phyloP scores from a whole-genome alignment of 345 rosid species.

The Euphorbia tirucalli region DNA sequence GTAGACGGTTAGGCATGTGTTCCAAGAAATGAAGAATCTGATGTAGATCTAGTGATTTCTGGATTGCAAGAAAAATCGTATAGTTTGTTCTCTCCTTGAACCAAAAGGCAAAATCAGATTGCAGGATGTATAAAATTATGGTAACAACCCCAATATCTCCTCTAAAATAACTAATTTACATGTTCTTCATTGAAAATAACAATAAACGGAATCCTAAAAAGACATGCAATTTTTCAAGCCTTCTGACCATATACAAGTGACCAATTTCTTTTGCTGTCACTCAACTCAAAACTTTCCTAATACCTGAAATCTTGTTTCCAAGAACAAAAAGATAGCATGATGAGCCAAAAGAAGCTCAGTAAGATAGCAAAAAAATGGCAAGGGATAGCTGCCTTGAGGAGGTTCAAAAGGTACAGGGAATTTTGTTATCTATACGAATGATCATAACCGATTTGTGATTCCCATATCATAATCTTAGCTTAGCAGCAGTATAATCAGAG shows the following conservation, averaged over 20 bases:
- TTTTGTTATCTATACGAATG: conserved; percentile 5
- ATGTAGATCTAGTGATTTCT: no score
- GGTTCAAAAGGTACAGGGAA: no score
- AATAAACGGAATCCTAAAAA: background rate
- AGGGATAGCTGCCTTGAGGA: conserved; percentile 6
- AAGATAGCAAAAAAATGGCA: conserved; percentile 14
- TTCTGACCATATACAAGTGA: background rate
- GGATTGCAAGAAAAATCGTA: no score
- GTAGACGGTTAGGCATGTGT: no score
- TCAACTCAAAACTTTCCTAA: no score
- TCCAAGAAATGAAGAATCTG: no score
- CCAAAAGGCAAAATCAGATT: no score
- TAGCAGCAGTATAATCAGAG: background rate
- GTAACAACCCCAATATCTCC: no score
- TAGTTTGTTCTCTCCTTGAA: no score
- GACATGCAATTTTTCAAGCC: background rate
- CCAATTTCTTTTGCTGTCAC: background rate
- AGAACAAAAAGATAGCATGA: conserved; percentile 10
- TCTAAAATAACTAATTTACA: no score
- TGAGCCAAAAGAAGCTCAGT: conserved; percentile 13
- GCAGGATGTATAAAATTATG: no score
- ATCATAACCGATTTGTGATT: conserved; percentile 4
- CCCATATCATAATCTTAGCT: background rate
- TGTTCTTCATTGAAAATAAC: conserved; percentile 1
- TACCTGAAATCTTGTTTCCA: no score